phyloP scores from a whole-genome alignment of 108 stramenopile species.

The Conticribra weissflogii region DNA sequence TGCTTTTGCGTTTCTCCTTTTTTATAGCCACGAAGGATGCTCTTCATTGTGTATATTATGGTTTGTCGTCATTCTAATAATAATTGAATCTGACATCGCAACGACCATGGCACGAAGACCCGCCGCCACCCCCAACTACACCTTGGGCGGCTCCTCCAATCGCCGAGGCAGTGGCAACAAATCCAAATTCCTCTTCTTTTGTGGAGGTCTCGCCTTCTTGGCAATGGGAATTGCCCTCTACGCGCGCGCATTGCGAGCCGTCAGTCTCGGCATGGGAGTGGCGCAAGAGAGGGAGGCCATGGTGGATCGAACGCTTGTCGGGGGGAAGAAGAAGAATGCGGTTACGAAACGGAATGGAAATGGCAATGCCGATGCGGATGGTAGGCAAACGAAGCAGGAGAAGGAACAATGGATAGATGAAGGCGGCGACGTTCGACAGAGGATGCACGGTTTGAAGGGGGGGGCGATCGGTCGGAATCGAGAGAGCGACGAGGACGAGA shows the following conservation, averaged over 20 bases:
- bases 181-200: not conserved
- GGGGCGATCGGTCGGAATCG: not conserved
- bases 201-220: not conserved
- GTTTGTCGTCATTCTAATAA: too few species aligned
- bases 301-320: too few species aligned
- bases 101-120: constrained; percentile 14
- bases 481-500: not conserved
- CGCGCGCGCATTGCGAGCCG: too few species aligned
- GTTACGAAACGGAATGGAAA: not conserved
- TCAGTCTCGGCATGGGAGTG: not conserved
- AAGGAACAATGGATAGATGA: too few species aligned
- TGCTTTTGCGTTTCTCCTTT: too few species aligned
- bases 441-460: too few species aligned
- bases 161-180: not conserved
- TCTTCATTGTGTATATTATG: too few species aligned
- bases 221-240: too few species aligned
- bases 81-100: too few species aligned
- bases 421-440: too few species aligned
- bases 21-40: too few species aligned
- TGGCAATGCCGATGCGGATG: not conserved
- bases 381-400: too few species aligned
- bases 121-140: not conserved
- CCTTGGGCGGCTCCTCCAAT: constrained; percentile 4
- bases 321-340: not conserved
- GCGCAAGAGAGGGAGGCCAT: not conserved